These are phyloP conservation scores for Pterocarpus santalinus DNA, from an alignment of 306 rosid species.

Conservation along the genomic window DNA sequence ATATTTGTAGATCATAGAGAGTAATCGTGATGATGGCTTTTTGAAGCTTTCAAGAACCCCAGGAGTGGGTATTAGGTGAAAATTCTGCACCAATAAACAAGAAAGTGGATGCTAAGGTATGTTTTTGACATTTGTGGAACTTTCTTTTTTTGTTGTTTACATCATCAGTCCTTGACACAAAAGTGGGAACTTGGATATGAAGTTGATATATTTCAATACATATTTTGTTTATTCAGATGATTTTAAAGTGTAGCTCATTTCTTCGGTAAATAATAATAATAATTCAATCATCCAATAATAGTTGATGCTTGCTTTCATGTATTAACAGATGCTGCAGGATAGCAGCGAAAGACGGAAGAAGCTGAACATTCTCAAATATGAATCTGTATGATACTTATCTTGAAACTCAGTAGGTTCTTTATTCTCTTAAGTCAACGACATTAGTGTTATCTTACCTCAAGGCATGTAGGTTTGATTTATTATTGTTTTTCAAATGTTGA, in stretches of 20 bases:
- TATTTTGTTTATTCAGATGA: background rate
- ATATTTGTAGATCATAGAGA: constrained; percentile 49
- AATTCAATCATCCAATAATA: constrained; percentile 13
- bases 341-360: constrained; percentile 80
- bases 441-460: background rate
- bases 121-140: background rate
- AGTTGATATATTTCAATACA: background rate
- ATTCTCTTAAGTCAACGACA: constrained; percentile 28
- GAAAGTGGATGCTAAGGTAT: constrained; percentile 67
- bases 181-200: background rate
- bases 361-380: constrained; percentile 84
- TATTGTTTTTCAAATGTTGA: constrained; percentile 19
- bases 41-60: constrained; percentile 65
- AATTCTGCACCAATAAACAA: constrained; percentile 65
- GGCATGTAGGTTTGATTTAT: constrained; percentile 36
- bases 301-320: constrained; percentile 34
- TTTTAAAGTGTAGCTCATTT: constrained; percentile 32
- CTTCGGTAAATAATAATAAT: constrained; percentile 14
- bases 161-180: background rate
- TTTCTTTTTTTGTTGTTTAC: constrained; percentile 17
- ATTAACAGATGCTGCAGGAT: constrained; percentile 66
- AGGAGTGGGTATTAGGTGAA: constrained; percentile 68
- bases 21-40: constrained; percentile 60
- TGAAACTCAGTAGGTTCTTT: constrained; percentile 57
- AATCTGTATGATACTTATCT: constrained; percentile 82